Evolutionary conservation across 2,329 filamentous ascomycete genomes (phyloP), one percentile per base, ranked within the genome.

Genomic region (Ceratocystis smalleyi): DNA sequence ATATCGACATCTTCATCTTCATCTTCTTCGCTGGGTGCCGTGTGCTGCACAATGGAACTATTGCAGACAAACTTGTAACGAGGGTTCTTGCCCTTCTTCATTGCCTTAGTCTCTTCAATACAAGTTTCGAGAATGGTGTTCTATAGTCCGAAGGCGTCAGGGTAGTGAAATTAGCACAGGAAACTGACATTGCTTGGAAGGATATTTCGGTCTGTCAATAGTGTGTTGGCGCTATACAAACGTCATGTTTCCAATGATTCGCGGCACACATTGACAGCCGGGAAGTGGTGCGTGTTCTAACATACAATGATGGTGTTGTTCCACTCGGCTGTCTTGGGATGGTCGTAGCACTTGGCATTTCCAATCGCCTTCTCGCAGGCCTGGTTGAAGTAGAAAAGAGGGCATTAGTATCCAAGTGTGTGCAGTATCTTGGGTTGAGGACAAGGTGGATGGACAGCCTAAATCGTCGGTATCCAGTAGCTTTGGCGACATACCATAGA

Each of bases 1-100:
- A n/a, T n/a, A n/a, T 73, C 73, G 70, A 79, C 75, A 69, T 76
- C 78, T 68, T 81, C 77, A 84, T 77, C 64, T 82, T 77, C 35
- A 83, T 65, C 64, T 5, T 65, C 64, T 57, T 66, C 82, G 12
- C 83, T 86, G 64, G 86, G 83, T 22, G 87, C 83, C 43, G 92
- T 80, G 78, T 97, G 92, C 79, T 99, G 92, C 70, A 97, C 95
- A 73, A 97, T 96, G 69, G 92, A 97, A 79, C 89, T 95, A 81
- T 96, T 97, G 77, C 95, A 91, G 70, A 91, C 89, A 77, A 92
- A 97, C 77, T 97, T 97, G 83, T 86, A 96, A 17, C 78, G 75
- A 4, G 88, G 86, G 32, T 82, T 77, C 47, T 66, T 66, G 30
- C 82, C 77, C 59, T 66, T 66, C 62, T 66, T 66, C 27, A 57